Base-by-base conservation (phyloP, 805 yeast species). In the Saturnispora halmiae region DNA sequence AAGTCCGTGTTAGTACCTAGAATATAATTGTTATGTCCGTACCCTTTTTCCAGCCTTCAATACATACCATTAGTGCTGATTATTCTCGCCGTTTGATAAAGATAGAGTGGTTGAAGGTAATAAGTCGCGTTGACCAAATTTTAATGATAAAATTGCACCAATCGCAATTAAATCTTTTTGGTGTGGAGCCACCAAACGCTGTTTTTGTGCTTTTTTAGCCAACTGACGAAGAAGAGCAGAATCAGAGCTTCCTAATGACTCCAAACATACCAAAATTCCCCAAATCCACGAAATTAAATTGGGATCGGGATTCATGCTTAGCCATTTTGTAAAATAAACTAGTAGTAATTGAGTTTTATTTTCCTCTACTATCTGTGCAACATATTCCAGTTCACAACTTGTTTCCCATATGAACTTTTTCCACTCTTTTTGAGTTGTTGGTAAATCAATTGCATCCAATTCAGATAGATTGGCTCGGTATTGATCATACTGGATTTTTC, bases 291-390 rank as follows among this genome's bases (percentile, higher is more conserved):
- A 38, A 16, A 47, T 47, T 32, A 56, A 55, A 31, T 54, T 54
- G 0, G 40, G 44, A 30, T 61, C 52, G 33, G 62, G 48, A 21
- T 51, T 57, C 15, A 54, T 56, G 22, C 59, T 55, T 18, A 65
- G 48, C 75, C 76, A 72, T 41, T 63, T 61, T 8, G 64, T 58
- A 36, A 57, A 59, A 49, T 69, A 69, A n/a, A 64, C 64, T 7
- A 66, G 40, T 34, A 70, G 51, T 34, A 65, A 58, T 33, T 69
- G 51, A 15, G 55, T 51, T 31, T 56, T 54, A 4, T 47, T 50
- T 31, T 66, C 69, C 33, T 60, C 65, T n/a, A 70, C 39, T 2
- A 60, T 43, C 33, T 53, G 56, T 2, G 54, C 53, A 16, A 67
- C 33, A 9, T 60, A 42, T 5, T 49, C 54, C 5, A 45, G 38